A percentile compares a stretch with the other conserved stretches of the same genome.
Evolutionary conservation across 108 stramenopile genomes (phyloP).

Genomic region (Mayamaea pseudoterrestris): DNA sequence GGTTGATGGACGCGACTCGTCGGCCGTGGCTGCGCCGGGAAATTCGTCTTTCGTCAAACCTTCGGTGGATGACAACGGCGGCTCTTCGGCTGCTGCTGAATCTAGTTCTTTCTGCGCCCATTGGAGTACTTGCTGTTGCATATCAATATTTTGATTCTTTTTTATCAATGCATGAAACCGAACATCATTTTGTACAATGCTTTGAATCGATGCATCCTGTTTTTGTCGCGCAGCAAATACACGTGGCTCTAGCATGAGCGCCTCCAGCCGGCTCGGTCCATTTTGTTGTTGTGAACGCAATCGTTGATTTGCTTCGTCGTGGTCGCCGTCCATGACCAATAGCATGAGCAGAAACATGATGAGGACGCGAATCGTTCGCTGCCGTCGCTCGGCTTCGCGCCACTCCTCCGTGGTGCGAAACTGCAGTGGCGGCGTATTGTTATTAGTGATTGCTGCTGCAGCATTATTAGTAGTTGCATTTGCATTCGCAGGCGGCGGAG

Average conservation of each 20-base stretch:
- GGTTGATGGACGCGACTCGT: slow-evolving; percentile 1
- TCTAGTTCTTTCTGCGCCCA: slow-evolving; percentile 32
- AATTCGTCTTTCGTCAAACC: slow-evolving; percentile 7
- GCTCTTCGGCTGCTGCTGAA: too few species aligned
- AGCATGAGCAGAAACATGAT: slow-evolving; percentile 75
- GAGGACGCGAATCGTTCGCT: slow-evolving; percentile 53
- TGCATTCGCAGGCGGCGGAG: too few species aligned
- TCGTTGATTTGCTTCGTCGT: slow-evolving; percentile 25
- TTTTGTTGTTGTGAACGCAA: slow-evolving; percentile 11
- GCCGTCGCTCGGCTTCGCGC: slow-evolving; percentile 70
- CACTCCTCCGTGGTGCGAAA: slow-evolving; percentile 14
- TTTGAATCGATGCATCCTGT: slow-evolving; percentile 20
- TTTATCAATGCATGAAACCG: slow-evolving; percentile 36
- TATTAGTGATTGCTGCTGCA: too few species aligned
- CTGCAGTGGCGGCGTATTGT: too few species aligned
- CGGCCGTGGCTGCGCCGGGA: not conserved
- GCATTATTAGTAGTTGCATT: too few species aligned
- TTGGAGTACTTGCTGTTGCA: slow-evolving; percentile 26
- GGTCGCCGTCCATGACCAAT: slow-evolving; percentile 75
- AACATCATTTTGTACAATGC: slow-evolving; percentile 8
- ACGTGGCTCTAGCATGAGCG: not conserved
- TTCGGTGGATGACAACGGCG: too few species aligned
- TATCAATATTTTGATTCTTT: slow-evolving; percentile 38
- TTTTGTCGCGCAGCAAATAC: slow-evolving; percentile 8
- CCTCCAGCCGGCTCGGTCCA: slow-evolving; percentile 3